phyloP scores from a whole-genome alignment of 2,329 filamentous ascomycete species.

The Scopulariopsis brevicaulis region DNA sequence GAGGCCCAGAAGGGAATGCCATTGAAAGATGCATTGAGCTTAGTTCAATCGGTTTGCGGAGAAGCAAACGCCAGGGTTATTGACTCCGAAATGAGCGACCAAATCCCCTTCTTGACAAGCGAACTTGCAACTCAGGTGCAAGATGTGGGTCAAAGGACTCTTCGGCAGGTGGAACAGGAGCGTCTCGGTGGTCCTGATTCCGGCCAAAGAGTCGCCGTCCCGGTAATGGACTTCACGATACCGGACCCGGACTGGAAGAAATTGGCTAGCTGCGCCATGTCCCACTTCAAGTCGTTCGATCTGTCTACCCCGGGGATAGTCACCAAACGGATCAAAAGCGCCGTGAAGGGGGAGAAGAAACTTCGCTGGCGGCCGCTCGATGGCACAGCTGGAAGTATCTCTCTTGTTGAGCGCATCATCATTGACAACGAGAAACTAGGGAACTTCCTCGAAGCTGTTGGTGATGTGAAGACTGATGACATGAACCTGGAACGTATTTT shows the following conservation, averaged over 20 bases:
- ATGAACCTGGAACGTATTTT: background rate
- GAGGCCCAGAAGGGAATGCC: background rate
- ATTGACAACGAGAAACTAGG: background rate
- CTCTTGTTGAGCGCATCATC: background rate
- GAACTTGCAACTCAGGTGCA: background rate
- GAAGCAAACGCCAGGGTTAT: background rate
- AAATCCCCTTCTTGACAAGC: background rate
- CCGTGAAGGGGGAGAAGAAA: background rate
- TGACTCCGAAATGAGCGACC: constrained; percentile 1
- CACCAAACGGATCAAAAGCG: background rate
- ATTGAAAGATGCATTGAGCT: background rate
- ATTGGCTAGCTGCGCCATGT: background rate
- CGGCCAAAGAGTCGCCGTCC: constrained; percentile 15
- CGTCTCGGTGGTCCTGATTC: constrained; percentile 13
- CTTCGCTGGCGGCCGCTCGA: background rate
- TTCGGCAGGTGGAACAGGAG: constrained; percentile 14
- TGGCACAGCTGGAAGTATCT: background rate
- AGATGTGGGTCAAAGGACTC: background rate
- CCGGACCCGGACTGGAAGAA: constrained; percentile 13
- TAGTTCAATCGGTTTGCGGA: background rate
- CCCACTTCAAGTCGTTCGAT: background rate
- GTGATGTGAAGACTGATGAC: background rate
- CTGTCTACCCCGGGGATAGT: background rate
- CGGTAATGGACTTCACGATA: constrained; percentile 14
- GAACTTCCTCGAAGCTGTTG: background rate